These are phyloP conservation scores for Dendrobium catenatum DNA, from an alignment of 106 monocot genomes.

Conservation along the genomic window DNA sequence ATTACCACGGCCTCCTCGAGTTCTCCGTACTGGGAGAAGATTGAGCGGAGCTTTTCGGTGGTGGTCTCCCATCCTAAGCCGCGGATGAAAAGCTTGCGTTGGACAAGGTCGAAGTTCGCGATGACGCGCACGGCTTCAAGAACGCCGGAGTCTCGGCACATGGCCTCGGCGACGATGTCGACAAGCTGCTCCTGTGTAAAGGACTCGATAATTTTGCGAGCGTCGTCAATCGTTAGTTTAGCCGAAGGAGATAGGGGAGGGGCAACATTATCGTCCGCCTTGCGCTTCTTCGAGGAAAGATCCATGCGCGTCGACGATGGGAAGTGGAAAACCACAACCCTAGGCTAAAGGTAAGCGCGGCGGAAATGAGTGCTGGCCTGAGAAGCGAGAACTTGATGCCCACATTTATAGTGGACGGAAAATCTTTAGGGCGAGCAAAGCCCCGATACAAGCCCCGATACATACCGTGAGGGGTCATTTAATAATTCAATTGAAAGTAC, in stretches of 20 bases:
- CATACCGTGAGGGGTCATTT: too few relatives aligned
- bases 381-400: too few relatives aligned
- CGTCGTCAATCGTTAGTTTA: slow-evolving; percentile 43
- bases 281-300: slow-evolving; percentile 67
- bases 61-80: slow-evolving; percentile 94
- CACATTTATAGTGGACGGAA: too few relatives aligned
- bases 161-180: slow-evolving; percentile 46
- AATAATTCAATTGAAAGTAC: too few relatives aligned
- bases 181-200: slow-evolving; percentile 61
- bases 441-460: too few relatives aligned
- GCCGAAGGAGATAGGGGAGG: slow-evolving; percentile 3
- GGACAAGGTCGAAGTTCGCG: slow-evolving; percentile 47
- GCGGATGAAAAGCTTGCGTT: slow-evolving; percentile 92
- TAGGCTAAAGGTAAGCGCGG: neutral
- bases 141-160: slow-evolving; percentile 30
- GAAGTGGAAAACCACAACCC: slow-evolving; percentile 30
- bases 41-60: slow-evolving; percentile 48
- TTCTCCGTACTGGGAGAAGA: slow-evolving; percentile 74
- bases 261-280: slow-evolving; percentile 68
- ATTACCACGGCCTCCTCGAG: slow-evolving; percentile 82
- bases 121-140: slow-evolving; percentile 44
- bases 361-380: too few relatives aligned
- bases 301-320: slow-evolving; percentile 41
- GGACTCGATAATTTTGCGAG: slow-evolving; percentile 44
- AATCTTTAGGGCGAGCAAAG: too few relatives aligned